Evolutionary conservation across 2,329 filamentous ascomycete species (phyloP).

Genomic region (Fusarium foetens): DNA sequence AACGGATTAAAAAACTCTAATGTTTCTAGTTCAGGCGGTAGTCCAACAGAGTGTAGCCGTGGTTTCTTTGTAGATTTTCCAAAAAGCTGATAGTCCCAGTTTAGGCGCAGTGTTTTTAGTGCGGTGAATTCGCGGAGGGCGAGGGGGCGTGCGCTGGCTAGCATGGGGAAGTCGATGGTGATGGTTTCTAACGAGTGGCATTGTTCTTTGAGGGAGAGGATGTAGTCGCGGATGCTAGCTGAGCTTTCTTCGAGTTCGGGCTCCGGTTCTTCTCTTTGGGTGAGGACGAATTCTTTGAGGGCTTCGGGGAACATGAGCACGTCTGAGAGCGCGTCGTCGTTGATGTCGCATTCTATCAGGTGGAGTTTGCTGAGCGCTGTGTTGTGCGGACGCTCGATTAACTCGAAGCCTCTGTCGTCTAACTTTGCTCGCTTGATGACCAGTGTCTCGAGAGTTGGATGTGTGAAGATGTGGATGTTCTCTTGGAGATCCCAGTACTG

Average conservation of each 20-base stretch:
- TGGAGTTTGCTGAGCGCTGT: constrained; percentile 57
- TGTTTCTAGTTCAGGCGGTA: constrained; percentile 58
- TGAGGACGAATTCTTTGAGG: constrained; percentile 60
- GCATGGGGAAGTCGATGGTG: constrained; percentile 56
- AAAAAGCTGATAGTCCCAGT: constrained; percentile 61
- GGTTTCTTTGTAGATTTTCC: constrained; percentile 57
- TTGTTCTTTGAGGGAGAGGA: constrained; percentile 55
- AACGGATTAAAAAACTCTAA: constrained; percentile 59
- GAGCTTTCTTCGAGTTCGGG: constrained; percentile 60
- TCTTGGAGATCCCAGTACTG: constrained; percentile 62
- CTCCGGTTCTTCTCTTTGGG: constrained; percentile 52
- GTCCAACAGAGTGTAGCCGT: constrained; percentile 57
- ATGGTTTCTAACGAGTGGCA: constrained; percentile 56
- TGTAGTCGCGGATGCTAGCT: constrained; percentile 59
- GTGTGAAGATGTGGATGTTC: constrained; percentile 63
- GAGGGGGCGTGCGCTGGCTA: constrained; percentile 54
- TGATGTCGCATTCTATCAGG: constrained; percentile 62
- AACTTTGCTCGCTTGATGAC: constrained; percentile 57
- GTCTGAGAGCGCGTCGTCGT: constrained; percentile 53
- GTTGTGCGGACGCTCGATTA: constrained; percentile 59
- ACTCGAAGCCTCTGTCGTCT: constrained; percentile 59
- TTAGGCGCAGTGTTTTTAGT: constrained; percentile 55
- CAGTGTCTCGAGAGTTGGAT: constrained; percentile 59
- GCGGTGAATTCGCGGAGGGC: constrained; percentile 56
- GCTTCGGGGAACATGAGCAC: constrained; percentile 56